Conservation (phyloP, 2,329 filamentous ascomycete genomes). For the Fusarium temperatum region DNA sequence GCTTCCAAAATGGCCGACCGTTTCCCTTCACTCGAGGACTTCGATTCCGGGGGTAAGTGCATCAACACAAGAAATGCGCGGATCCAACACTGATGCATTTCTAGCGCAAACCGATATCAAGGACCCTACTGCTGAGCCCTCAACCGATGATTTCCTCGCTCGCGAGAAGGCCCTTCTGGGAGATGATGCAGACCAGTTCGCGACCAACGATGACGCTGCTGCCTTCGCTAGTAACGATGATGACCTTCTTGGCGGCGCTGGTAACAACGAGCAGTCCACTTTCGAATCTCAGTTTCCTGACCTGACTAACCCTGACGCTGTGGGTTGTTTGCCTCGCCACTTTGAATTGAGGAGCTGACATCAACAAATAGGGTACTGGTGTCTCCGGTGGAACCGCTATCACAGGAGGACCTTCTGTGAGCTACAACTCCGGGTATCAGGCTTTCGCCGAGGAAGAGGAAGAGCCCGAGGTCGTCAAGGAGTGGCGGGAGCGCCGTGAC, state of each 20-base stretch:
- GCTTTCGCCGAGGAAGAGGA: constrained; percentile 73
- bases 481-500: constrained; percentile 93
- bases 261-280: constrained; percentile 59
- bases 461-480: constrained; percentile 86
- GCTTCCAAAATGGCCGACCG: constrained; percentile 73
- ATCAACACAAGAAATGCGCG: constrained; percentile 20
- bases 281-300: constrained; percentile 95
- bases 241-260: constrained; percentile 78
- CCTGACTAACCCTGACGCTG: constrained; percentile 59
- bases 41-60: constrained; percentile 70
- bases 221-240: constrained; percentile 71
- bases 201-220: constrained; percentile 75
- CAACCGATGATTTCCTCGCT: constrained; percentile 85
- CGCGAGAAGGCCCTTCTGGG: constrained; percentile 91
- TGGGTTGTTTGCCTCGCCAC: constrained; percentile 37
- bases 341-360: constrained; percentile 10
- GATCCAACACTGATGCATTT: constrained; percentile 30
- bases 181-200: constrained; percentile 92
- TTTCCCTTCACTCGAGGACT: constrained; percentile 82
- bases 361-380: constrained; percentile 42
- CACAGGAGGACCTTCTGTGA: constrained; percentile 76
- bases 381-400: constrained; percentile 58
- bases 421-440: constrained; percentile 69
- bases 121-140: constrained; percentile 65
- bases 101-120: constrained; percentile 74